These are phyloP conservation scores for Proliferodiscus dingleyae DNA, from an alignment of 2,329 filamentous ascomycete species.

Conservation along the genomic window DNA sequence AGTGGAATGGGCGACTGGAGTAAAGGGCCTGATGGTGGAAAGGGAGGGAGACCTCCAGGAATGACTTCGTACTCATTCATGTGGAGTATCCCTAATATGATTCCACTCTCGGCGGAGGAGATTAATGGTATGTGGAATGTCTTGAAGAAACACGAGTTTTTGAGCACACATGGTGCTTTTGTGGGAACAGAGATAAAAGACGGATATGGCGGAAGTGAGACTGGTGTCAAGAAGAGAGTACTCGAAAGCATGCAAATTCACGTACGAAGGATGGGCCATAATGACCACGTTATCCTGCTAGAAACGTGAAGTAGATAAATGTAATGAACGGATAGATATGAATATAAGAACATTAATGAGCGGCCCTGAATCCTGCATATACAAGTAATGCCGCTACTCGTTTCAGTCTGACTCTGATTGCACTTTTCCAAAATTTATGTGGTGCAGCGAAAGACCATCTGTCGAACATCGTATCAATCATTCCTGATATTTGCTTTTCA, in stretches of 20 bases:
- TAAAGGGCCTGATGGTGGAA: conserved; percentile 36
- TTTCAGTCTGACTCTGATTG: no score
- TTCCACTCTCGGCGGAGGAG: conserved; percentile 61
- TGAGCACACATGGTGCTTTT: conserved; percentile 64
- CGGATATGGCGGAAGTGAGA: conserved; percentile 29
- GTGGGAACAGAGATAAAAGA: conserved; percentile 55
- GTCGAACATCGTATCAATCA: no score
- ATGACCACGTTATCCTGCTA: conserved; percentile 23
- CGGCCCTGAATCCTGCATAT: no score
- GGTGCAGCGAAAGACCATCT: no score
- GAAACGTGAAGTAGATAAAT: conserved; percentile 12
- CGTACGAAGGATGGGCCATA: conserved; percentile 36
- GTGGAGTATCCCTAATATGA: conserved; percentile 73
- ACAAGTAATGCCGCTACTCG: no score
- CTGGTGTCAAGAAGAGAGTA: conserved; percentile 55
- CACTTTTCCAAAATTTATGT: no score
- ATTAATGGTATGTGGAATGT: conserved; percentile 67
- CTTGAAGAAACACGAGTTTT: conserved; percentile 57
- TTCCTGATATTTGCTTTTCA: no score
- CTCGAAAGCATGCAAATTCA: conserved; percentile 76
- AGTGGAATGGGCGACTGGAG: conserved; percentile 47
- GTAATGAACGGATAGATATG: neutral
- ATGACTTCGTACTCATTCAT: conserved; percentile 63
- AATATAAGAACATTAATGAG: no score
- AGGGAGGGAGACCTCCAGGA: conserved; percentile 37